These are phyloP conservation scores for Picea abies DNA, from an alignment of 83 land plant genomes.

Conservation along the genomic window DNA sequence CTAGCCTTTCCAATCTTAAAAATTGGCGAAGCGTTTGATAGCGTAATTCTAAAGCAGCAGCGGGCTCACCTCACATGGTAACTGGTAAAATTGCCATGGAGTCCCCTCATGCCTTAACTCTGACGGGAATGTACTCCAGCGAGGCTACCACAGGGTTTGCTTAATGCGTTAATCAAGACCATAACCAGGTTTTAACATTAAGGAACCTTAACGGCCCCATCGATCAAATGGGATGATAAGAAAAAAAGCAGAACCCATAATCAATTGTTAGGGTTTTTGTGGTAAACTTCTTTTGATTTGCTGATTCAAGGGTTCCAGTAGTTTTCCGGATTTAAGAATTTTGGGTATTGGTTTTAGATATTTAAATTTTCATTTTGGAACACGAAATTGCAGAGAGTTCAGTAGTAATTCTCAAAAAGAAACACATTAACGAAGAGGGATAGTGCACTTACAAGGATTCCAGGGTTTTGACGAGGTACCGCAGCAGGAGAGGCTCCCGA, in stretches of 20 bases:
- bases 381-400: not conserved
- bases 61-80: not conserved
- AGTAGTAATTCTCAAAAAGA: not conserved
- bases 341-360: not conserved
- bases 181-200: not conserved
- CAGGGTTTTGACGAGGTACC: slow-evolving; percentile 9
- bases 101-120: not conserved
- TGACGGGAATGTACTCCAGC: not conserved
- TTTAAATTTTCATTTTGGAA: not conserved
- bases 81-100: not conserved
- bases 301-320: not conserved
- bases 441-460: slow-evolving; percentile 9
- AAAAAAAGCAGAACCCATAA: not conserved
- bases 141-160: not conserved
- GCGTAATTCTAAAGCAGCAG: not conserved
- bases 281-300: not conserved
- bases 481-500: slow-evolving; percentile 3
- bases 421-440: not conserved
- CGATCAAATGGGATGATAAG: not conserved
- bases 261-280: not conserved
- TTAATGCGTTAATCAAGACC: not conserved
- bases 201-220: not conserved
- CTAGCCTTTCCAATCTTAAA: no score
- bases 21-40: not conserved
- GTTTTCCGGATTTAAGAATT: not conserved